A percentile compares a stretch with the other conserved stretches of the same genome.
Evolutionary conservation across 2,329 filamentous ascomycete genomes (phyloP).

Genomic region (Botrytis porri): DNA sequence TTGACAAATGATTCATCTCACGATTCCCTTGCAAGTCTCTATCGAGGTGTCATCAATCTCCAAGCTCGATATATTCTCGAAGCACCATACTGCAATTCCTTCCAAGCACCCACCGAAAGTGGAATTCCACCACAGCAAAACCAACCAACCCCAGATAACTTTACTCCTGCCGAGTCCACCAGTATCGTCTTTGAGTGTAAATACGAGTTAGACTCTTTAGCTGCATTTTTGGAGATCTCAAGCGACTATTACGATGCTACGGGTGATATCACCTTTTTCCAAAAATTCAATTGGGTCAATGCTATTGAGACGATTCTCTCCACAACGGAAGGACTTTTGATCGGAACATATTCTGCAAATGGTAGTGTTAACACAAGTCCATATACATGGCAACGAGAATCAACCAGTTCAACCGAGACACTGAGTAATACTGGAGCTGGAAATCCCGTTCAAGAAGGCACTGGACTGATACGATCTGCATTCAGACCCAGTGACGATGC

Average conservation of each 20-base stretch:
- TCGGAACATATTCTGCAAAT: constrained; percentile 67
- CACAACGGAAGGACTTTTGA: constrained; percentile 67
- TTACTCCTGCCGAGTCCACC: constrained; percentile 69
- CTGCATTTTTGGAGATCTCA: constrained; percentile 78
- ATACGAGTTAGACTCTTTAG: constrained; percentile 89
- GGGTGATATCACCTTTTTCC: constrained; percentile 69
- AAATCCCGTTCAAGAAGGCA: constrained; percentile 71
- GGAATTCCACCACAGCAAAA: constrained; percentile 58
- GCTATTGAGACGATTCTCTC: constrained; percentile 69
- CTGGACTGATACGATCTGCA: constrained; percentile 79
- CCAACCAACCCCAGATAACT: constrained; percentile 56
- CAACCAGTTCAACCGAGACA: constrained; percentile 75
- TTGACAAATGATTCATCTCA: constrained; percentile 51
- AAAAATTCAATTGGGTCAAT: constrained; percentile 67
- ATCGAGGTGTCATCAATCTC: constrained; percentile 68
- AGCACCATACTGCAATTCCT: constrained; percentile 83
- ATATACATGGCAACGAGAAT: constrained; percentile 76
- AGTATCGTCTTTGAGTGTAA: constrained; percentile 89
- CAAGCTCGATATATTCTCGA: constrained; percentile 66
- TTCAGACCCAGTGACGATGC: constrained; percentile 91
- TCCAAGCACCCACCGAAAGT: constrained; percentile 79
- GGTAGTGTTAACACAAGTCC: constrained; percentile 53
- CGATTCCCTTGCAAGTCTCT: constrained; percentile 63
- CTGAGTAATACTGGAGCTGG: constrained; percentile 73
- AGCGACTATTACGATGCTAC: constrained; percentile 78